These are phyloP conservation scores for Pseudogymnoascus sp. DNA, from an alignment of 2,329 filamentous ascomycete species.

Conservation along the genomic window DNA sequence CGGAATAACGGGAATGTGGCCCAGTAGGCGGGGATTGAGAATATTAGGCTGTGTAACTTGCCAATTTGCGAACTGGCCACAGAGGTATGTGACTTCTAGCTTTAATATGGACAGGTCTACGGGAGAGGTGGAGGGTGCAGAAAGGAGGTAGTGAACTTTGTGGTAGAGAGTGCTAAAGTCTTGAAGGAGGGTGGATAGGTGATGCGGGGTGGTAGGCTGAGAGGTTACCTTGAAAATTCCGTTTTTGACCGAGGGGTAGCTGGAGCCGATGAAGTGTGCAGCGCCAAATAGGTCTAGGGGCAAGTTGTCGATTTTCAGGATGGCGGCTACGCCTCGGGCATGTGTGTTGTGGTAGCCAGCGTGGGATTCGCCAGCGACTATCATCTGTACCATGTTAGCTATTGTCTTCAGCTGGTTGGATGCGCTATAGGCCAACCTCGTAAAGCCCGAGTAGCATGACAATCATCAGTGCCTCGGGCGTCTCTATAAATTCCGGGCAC, in stretches of 20 bases:
- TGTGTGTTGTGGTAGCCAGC: constrained; percentile 15
- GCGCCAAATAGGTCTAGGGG: constrained; percentile 10
- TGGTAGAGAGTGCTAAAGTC: not conserved
- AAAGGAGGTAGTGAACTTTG: not conserved
- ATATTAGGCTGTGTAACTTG: constrained; percentile 11
- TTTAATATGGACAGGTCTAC: constrained; percentile 4
- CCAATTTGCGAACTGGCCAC: constrained; percentile 14
- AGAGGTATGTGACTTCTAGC: constrained; percentile 4
- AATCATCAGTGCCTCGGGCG: constrained; percentile 14
- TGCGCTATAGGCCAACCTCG: constrained; percentile 14
- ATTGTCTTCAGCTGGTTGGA: not conserved
- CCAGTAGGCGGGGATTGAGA: constrained; percentile 14
- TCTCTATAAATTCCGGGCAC: constrained; percentile 3
- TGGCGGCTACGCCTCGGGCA: constrained; percentile 15
- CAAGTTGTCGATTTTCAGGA: constrained; percentile 12
- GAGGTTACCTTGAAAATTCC: not conserved
- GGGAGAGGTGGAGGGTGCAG: not conserved
- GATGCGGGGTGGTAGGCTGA: not conserved
- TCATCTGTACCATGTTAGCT: constrained; percentile 12
- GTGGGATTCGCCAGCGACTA: constrained; percentile 12
- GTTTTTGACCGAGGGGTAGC: not conserved
- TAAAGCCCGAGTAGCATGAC: constrained; percentile 21
- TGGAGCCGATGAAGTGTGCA: not conserved
- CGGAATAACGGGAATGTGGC: not conserved
- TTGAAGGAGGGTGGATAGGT: not conserved